Percentiles rank a stretch among this genome's conserved stretches.
These are phyloP conservation scores for Alternaria sp. DNA, from an alignment of 2,329 filamentous ascomycete genomes.

Conservation along the genomic window DNA sequence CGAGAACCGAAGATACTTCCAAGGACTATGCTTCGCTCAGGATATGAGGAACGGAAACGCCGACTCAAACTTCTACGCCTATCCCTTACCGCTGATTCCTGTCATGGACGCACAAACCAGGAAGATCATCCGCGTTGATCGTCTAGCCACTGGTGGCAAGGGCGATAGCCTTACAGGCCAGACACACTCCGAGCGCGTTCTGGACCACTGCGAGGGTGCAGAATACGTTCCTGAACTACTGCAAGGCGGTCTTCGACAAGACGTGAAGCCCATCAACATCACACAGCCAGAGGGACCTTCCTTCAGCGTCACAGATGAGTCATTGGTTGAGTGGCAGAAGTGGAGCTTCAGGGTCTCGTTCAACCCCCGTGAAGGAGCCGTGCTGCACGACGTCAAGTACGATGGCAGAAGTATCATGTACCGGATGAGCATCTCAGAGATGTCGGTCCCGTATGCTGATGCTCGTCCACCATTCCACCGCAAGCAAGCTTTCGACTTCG, in stretches of 20 bases:
- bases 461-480: slow-evolving; percentile 68
- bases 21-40: slow-evolving; percentile 61
- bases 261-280: slow-evolving; percentile 73
- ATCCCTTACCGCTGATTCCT: slow-evolving; percentile 47
- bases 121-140: slow-evolving; percentile 46
- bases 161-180: slow-evolving; percentile 47
- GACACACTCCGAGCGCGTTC: slow-evolving; percentile 46
- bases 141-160: slow-evolving; percentile 48
- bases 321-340: slow-evolving; percentile 56
- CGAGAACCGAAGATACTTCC: slow-evolving; percentile 59
- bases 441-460: slow-evolving; percentile 72
- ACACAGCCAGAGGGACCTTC: slow-evolving; percentile 73
- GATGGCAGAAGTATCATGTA: slow-evolving; percentile 70
- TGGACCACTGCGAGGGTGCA: slow-evolving; percentile 58
- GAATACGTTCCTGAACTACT: slow-evolving; percentile 59
- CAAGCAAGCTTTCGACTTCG: slow-evolving; percentile 76
- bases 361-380: slow-evolving; percentile 63
- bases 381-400: slow-evolving; percentile 75
- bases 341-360: slow-evolving; percentile 52
- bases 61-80: slow-evolving; percentile 52
- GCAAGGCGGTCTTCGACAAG: slow-evolving; percentile 46
- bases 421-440: slow-evolving; percentile 71
- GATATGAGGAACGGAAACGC: slow-evolving; percentile 54
- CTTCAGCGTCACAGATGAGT: slow-evolving; percentile 62
- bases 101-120: slow-evolving; percentile 46